Percentiles rank a stretch among this genome's conserved stretches.
Evolutionary conservation across 768 basidiomycete genomes (phyloP).

Genomic region (Termitomyces sp.): DNA sequence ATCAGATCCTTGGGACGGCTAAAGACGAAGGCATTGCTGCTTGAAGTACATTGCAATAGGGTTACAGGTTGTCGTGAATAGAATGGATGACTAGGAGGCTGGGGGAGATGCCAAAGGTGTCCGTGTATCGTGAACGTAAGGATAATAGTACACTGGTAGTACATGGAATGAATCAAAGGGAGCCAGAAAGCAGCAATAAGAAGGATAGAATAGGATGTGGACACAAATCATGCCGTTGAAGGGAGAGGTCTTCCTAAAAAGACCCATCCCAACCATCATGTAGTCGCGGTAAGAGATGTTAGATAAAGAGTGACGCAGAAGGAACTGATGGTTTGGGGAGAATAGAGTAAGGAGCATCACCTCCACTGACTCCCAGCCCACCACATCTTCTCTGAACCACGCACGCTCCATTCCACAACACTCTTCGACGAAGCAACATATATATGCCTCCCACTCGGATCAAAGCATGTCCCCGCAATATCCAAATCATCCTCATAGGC

Average conservation of each 20-base stretch:
- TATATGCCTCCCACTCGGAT: conserved; percentile 61
- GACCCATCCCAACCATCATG: background rate
- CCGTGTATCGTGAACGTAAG: background rate
- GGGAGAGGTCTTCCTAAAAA: background rate
- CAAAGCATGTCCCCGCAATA: conserved; percentile 72
- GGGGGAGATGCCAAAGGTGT: background rate
- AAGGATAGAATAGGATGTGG: background rate
- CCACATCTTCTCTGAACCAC: conserved; percentile 71
- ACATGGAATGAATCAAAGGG: background rate
- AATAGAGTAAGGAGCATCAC: conserved; percentile 12
- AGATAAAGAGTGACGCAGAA: too few species aligned
- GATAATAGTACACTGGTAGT: background rate
- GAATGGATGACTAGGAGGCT: background rate
- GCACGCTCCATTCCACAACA: conserved; percentile 75
- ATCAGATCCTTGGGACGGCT: too few species aligned
- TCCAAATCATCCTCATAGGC: conserved; percentile 40
- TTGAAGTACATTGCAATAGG: too few species aligned
- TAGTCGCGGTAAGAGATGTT: background rate
- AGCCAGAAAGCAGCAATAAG: background rate
- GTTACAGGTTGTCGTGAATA: background rate
- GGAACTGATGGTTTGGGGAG: too few species aligned
- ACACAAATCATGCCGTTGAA: background rate
- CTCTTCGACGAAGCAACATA: conserved; percentile 66
- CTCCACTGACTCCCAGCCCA: conserved; percentile 54
- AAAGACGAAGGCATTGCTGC: too few species aligned